Base-by-base conservation (phyloP, 106 monocot species). In the Platanthera guangdongensis region DNA sequence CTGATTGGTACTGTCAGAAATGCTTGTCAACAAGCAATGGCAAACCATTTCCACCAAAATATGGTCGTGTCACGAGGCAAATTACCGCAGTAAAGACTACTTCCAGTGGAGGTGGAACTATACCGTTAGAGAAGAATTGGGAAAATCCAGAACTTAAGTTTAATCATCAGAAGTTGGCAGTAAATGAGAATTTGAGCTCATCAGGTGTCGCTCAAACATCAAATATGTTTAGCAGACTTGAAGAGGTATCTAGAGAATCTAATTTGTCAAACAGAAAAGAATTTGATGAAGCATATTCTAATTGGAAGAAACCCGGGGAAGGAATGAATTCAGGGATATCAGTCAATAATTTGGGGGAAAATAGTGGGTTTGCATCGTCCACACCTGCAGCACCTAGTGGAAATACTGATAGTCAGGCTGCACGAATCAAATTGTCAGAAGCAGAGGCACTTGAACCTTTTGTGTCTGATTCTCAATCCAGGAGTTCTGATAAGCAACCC, bases 1-100 rank as follows among this genome's bases (percentile, higher is more conserved):
- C 63, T 69, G 97, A 99, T 53, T 99, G 97, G 97, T 92, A 99
- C 76, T 99, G 97, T 75, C 91, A 80, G 72, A 87, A 81, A 52
- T 99, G 97, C 73, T 81, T 99, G 78, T 54, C 76, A 60, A 57
- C 85, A 79, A 99, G 86, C 83, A 84, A 92, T 51, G 94, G 97
- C 6, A 99, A 90, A 68, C 75, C 89, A 25, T 82, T 94, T 79
- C 91, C 97, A 59, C 94, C 97, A 47, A 99, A 99, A 82, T 99
- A 99, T 92, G 97, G 97, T 57, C 86, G 86, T 52, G 97, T 99
- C 71, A 99, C 97, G 25, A 89, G 94, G 72, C 85, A 77, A 63
- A 65, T 80, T 64, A 50, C 48, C 51, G 52, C 78, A 16, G 19
- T 86, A 25, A 89, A 85, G 82, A 59, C 57, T 57, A 39, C 88